Evolutionary conservation across 148 eudicot species (phyloP).

Genomic region (Rhododendron henanense): DNA sequence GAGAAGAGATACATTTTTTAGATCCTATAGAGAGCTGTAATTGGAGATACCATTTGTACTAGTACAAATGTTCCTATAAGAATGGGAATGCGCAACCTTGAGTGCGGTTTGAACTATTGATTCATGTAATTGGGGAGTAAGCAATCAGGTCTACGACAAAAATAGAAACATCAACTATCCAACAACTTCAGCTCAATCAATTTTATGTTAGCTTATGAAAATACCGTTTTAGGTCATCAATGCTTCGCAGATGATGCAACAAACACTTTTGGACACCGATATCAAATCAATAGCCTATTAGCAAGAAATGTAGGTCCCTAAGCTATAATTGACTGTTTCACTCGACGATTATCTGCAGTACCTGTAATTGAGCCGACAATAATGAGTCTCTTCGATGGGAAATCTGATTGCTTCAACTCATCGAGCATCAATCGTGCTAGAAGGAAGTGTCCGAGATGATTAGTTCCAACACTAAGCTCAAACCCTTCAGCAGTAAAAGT

Average conservation of each 20-base stretch:
- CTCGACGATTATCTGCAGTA: slow-evolving; percentile 7
- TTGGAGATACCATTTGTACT: background rate
- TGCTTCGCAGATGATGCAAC: background rate
- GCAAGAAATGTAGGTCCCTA: background rate
- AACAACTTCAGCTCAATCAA: background rate
- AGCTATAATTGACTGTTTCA: background rate
- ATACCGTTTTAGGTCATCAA: background rate
- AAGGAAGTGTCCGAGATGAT: slow-evolving; percentile 84
- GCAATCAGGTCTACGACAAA: background rate
- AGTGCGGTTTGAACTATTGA: background rate
- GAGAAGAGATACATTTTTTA: background rate
- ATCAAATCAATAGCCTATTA: background rate
- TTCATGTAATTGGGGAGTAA: background rate
- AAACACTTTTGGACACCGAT: background rate
- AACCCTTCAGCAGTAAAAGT: slow-evolving; percentile 81
- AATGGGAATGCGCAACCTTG: background rate
- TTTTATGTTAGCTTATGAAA: background rate
- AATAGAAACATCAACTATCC: background rate
- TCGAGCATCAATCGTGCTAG: slow-evolving; percentile 65
- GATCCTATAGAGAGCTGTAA: background rate
- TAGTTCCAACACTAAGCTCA: slow-evolving; percentile 86
- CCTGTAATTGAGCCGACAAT: slow-evolving; percentile 96
- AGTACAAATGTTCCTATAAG: background rate
- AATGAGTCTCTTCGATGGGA: slow-evolving; percentile 61
- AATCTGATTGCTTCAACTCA: slow-evolving; percentile 69